Conservation (phyloP, 257 asterid species). For the Nicotiana knightiana region DNA sequence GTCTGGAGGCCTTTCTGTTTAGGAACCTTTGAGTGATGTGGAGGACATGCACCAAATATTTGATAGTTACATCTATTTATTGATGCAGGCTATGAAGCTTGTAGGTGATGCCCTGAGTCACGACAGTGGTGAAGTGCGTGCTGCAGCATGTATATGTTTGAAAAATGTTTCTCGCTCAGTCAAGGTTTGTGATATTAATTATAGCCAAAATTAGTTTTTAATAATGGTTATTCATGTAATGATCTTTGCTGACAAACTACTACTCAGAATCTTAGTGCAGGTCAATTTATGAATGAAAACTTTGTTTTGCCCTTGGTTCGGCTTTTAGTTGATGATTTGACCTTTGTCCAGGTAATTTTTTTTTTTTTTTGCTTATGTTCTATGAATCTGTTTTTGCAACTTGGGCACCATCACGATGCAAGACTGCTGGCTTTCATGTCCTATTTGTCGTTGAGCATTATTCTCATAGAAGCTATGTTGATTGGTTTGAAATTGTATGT, state of each 20-base stretch:
- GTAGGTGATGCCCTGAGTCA: conserved; percentile 56
- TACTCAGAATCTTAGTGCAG: conserved; percentile 83
- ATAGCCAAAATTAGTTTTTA: conserved; percentile 2
- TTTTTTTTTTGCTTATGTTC: not conserved
- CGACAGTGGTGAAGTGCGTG: conserved; percentile 70
- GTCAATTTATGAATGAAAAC: conserved; percentile 59
- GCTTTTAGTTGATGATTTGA: conserved; percentile 58
- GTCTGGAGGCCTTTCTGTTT: conserved; percentile 2
- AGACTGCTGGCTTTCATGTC: not conserved
- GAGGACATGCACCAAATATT: not conserved
- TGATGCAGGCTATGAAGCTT: conserved; percentile 51
- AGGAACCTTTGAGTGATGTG: not conserved
- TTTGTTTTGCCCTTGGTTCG: conserved; percentile 58
- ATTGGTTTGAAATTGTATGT: not conserved
- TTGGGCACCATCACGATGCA: not conserved
- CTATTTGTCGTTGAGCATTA: not conserved
- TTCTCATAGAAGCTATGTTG: not conserved
- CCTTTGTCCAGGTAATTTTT: conserved; percentile 63
- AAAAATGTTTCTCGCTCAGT: conserved; percentile 81
- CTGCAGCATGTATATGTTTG: conserved; percentile 81
- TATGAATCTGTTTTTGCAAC: not conserved
- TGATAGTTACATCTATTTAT: not conserved
- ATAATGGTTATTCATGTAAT: conserved; percentile 7
- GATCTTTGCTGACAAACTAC: conserved; percentile 28
- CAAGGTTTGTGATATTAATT: conserved; percentile 53